Evolutionary conservation across 371 early-diverging fungal species (phyloP).

Genomic region (Syncephalastrum racemosum): DNA sequence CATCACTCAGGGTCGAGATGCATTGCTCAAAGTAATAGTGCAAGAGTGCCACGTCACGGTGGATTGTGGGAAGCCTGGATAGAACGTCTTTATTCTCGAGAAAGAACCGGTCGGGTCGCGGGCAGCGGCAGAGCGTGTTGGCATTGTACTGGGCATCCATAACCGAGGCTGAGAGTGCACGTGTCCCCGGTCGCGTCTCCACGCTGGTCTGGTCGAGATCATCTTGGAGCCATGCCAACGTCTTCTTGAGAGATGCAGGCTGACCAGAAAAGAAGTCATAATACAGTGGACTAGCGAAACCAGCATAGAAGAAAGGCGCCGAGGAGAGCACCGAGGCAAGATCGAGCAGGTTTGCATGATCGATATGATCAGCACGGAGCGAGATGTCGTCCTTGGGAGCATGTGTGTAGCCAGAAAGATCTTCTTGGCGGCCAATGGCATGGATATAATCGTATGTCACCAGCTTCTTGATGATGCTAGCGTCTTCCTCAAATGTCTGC

Average conservation of each 20-base stretch:
- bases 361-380: too few species aligned
- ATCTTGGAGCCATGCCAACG: too few species aligned
- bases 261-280: slow-evolving; percentile 18
- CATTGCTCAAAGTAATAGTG: slow-evolving; percentile 59
- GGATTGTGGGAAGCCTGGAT: slow-evolving; percentile 20
- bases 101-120: slow-evolving; percentile 30
- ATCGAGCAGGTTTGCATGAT: too few species aligned
- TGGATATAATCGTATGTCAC: slow-evolving; percentile 75
- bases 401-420: background rate
- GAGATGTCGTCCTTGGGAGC: too few species aligned
- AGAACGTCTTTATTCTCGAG: slow-evolving; percentile 24
- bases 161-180: too few species aligned
- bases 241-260: slow-evolving; percentile 10
- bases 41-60: slow-evolving; percentile 46
- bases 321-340: too few species aligned
- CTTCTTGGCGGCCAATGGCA: slow-evolving; percentile 24
- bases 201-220: too few species aligned
- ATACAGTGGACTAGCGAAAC: too few species aligned
- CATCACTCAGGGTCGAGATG: slow-evolving; percentile 22
- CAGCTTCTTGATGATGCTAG: slow-evolving; percentile 55
- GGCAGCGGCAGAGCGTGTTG: slow-evolving; percentile 21
- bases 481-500: slow-evolving; percentile 31
- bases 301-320: too few species aligned
- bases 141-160: too few species aligned
- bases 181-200: too few species aligned